Base-by-base conservation (phyloP, 2,329 filamentous ascomycete genomes). In the Aureobasidium sp. region DNA sequence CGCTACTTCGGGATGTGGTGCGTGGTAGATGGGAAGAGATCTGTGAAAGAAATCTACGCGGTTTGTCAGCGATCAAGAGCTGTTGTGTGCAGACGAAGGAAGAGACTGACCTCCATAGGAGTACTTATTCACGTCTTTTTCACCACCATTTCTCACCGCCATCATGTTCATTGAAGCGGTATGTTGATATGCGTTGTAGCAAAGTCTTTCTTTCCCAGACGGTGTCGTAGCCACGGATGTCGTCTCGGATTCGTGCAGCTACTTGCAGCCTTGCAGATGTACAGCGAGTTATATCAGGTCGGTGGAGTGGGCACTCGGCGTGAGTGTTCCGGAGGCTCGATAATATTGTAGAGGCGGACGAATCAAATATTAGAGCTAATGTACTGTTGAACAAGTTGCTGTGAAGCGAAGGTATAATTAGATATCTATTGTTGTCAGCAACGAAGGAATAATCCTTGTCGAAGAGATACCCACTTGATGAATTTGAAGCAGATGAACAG, bases 141-240 rank as follows among this genome's bases (percentile, higher is more conserved):
- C 47, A 60, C 21, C 33, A n/a, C 57, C 29, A 45, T 17, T 19
- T 53, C 47, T 60, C 40, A 60, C 47, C 46, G 57, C 57, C 47
- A 60, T 51, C 46, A 43, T 53, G 17, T 27, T 37, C 46, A 37
- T 60, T 53, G 57, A 60, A 37, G 57, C 37, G 55, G 55, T 59
- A 40, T 57, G 54, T 57, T 47, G 54, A 38, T 35, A 40, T 50
- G 45, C 43, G 55, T 45, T 49, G 55, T 59, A 59, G 43, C 45
- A 59, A 59, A 59, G 55, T 59, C 45, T 59, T 57, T 57, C 55
- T 50, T 49, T 59, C 55, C 55, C 33, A 42, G 45, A 40, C 23
- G 11, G 43, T 50, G 27, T 59, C 17, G 45, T 33, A 23, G 55
- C 31, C 33, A 59, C 55, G 50, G 55, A 50, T 59, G 35, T 50